Evolutionary conservation across 2,329 filamentous ascomycete species (phyloP).

Genomic region (Arthrobotrys sphaeroides): DNA sequence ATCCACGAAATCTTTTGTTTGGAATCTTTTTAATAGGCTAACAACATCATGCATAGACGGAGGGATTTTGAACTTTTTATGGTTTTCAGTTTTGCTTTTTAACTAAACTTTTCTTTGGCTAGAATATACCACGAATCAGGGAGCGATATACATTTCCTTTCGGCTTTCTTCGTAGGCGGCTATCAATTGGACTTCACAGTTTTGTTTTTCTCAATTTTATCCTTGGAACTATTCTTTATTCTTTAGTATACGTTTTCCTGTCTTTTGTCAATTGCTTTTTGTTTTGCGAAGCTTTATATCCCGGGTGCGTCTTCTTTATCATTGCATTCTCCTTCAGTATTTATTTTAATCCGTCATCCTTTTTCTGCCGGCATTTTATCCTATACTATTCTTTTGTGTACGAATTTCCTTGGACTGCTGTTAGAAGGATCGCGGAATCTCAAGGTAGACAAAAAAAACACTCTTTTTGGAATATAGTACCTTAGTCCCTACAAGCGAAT

Average conservation of each 20-base stretch:
- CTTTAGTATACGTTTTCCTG: background rate
- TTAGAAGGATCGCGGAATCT: slow-evolving; percentile 32
- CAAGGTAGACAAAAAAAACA: slow-evolving; percentile 26
- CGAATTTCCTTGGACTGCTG: slow-evolving; percentile 43
- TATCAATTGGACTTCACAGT: slow-evolving; percentile 3
- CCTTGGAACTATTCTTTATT: background rate
- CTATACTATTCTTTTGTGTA: slow-evolving; percentile 42
- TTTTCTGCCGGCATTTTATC: slow-evolving; percentile 8
- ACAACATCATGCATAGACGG: slow-evolving; percentile 52
- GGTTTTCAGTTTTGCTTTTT: slow-evolving; percentile 10
- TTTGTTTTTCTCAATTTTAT: background rate
- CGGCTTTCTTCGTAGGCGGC: slow-evolving; percentile 24
- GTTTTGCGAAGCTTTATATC: slow-evolving; percentile 33
- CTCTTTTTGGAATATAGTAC: slow-evolving; percentile 4
- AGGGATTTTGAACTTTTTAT: slow-evolving; percentile 42
- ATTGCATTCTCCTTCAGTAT: slow-evolving; percentile 17
- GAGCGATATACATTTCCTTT: slow-evolving; percentile 43
- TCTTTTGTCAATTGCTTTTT: background rate
- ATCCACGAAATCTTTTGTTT: slow-evolving; percentile 22
- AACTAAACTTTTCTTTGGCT: slow-evolving; percentile 39
- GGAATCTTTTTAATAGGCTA: slow-evolving; percentile 29
- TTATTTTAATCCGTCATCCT: slow-evolving; percentile 29
- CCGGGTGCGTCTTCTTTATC: slow-evolving; percentile 34
- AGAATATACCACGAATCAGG: slow-evolving; percentile 52
- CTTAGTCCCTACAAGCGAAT: slow-evolving; percentile 1